phyloP scores from a whole-genome alignment of 1,284 basidiomycete genomes.

The Fomitopsis pinicola region DNA sequence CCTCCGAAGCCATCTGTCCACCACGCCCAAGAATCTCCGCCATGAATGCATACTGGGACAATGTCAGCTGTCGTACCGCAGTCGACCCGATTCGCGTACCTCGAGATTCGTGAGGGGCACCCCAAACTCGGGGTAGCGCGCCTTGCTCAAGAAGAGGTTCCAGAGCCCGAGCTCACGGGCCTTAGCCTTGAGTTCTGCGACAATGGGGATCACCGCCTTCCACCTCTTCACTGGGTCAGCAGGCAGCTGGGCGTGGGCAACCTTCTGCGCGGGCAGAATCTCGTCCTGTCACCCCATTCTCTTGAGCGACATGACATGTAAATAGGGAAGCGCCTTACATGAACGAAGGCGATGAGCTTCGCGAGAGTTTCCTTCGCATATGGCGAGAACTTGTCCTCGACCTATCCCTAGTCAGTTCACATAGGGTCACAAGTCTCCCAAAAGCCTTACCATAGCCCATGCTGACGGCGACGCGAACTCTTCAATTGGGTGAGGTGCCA shows the following conservation, averaged over 20 bases:
- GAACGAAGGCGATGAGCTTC: constrained; percentile 82
- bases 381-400: constrained; percentile 88
- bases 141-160: constrained; percentile 96
- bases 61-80: background rate
- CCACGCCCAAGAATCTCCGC: constrained; percentile 90
- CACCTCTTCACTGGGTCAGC: constrained; percentile 75
- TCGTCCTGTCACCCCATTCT: constrained; percentile 62
- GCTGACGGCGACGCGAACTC: constrained; percentile 75
- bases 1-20: constrained; percentile 79
- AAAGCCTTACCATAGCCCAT: constrained; percentile 68
- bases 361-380: constrained; percentile 84
- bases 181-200: constrained; percentile 85
- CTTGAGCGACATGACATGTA: background rate
- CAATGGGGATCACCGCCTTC: constrained; percentile 78
- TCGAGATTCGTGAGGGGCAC: constrained; percentile 92
- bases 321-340: constrained; percentile 45
- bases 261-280: constrained; percentile 72
- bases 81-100: constrained; percentile 37
- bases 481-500: constrained; percentile 62
- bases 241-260: constrained; percentile 85
- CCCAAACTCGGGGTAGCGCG: constrained; percentile 87
- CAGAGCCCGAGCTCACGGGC: constrained; percentile 89
- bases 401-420: constrained; percentile 35
- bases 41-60: constrained; percentile 86
- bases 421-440: background rate